Evolutionary conservation across 225 moss, liverwort and hornwort genomes (phyloP).

Genomic region (Bryoerythrophyllum caledonicum): DNA sequence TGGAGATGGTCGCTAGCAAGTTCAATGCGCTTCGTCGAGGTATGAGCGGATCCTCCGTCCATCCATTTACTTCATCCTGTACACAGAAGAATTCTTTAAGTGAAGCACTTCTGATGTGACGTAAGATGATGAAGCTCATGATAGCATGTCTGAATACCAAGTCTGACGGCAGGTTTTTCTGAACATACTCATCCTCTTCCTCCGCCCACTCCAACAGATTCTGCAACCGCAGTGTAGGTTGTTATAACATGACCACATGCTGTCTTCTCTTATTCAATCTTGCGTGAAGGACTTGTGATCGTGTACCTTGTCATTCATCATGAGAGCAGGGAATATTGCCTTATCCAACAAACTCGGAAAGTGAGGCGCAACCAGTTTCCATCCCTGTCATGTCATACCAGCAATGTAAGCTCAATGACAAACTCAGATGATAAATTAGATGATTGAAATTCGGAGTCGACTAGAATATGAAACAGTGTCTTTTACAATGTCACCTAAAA

Average conservation of each 20-base stretch:
- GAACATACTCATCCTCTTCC: constrained; percentile 58
- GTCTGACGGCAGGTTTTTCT: constrained; percentile 53
- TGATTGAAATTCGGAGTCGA: background rate
- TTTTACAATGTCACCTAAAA: background rate
- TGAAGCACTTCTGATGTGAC: background rate
- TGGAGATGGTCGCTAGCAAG: constrained; percentile 71
- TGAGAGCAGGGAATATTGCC: constrained; percentile 63
- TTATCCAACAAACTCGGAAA: constrained; percentile 54
- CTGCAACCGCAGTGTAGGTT: constrained; percentile 29
- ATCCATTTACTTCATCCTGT: constrained; percentile 73
- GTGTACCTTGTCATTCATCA: constrained; percentile 61
- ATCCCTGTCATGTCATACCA: constrained; percentile 22
- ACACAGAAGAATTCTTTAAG: background rate
- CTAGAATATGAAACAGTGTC: background rate
- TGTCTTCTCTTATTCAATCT: background rate
- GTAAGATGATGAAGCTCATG: background rate
- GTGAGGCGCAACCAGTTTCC: constrained; percentile 53
- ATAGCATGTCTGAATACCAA: constrained; percentile 33
- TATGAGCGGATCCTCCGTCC: constrained; percentile 70
- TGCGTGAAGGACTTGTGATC: background rate
- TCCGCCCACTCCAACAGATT: constrained; percentile 61
- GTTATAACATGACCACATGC: background rate
- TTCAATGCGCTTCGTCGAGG: constrained; percentile 81
- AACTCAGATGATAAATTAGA: background rate
- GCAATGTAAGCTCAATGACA: background rate